phyloP scores from a whole-genome alignment of 345 rosid genomes.

The Arabidopsis thaliana region TAIR10.1 NC_003074.8:1794501-1795000 shows the following conservation, averaged over 20 bases:
- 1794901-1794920: background rate
- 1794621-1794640: background rate
- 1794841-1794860: background rate
- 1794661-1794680: constrained; percentile 18
- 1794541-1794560: constrained; percentile 38
- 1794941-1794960: constrained; percentile 48
- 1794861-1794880: too few species aligned
- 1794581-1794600: background rate
- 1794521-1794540: constrained; percentile 13
- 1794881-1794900: background rate
- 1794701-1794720: background rate
- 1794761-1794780: too few species aligned
- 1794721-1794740: too few species aligned
- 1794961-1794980: constrained; percentile 36
- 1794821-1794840: too few species aligned
- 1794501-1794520: constrained; percentile 9
- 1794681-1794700: background rate
- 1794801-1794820: too few species aligned
- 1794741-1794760: too few species aligned
- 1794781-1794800: too few species aligned
- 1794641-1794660: background rate
- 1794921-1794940: constrained; percentile 44
- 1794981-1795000: constrained; percentile 29
- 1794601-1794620: background rate
- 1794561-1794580: constrained; percentile 18